These are phyloP conservation scores for Aegle marmelos DNA, from an alignment of 345 rosid species.

Conservation along the genomic window DNA sequence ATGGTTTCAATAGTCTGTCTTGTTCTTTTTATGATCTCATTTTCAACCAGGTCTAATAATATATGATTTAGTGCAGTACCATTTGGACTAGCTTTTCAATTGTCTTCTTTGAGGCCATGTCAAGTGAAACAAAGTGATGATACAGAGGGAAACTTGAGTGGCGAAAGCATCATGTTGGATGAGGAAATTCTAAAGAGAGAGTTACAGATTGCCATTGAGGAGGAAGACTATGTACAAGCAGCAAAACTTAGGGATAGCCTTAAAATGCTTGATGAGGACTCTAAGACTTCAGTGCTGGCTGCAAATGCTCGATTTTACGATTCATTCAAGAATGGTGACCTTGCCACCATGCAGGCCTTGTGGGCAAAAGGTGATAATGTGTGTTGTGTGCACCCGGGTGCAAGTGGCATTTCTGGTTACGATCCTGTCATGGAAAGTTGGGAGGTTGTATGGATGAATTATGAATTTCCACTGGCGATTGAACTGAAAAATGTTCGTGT, in stretches of 20 bases:
- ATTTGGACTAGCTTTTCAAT: conserved; percentile 22
- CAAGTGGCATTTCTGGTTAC: conserved; percentile 71
- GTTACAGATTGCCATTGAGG: conserved; percentile 62
- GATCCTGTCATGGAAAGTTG: conserved; percentile 88
- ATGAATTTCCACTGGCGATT: conserved; percentile 76
- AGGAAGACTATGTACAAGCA: conserved; percentile 82
- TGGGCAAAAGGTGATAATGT: conserved; percentile 65
- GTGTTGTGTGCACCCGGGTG: conserved; percentile 89
- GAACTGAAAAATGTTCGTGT: conserved; percentile 61
- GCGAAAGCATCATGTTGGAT: conserved; percentile 48
- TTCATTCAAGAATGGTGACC: conserved; percentile 70
- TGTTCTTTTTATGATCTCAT: not conserved
- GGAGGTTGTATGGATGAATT: conserved; percentile 90
- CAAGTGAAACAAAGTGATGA: conserved; percentile 50
- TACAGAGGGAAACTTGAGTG: conserved; percentile 41
- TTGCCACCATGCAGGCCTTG: conserved; percentile 63
- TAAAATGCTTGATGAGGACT: conserved; percentile 58
- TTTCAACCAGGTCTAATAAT: conserved; percentile 10
- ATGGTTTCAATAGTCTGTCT: not conserved
- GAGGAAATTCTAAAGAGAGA: conserved; percentile 63
- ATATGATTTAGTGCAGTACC: conserved; percentile 30
- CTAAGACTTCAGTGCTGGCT: conserved; percentile 56
- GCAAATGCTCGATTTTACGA: conserved; percentile 77
- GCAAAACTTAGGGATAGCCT: conserved; percentile 80
- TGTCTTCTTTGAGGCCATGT: conserved; percentile 34